phyloP scores from a whole-genome alignment of 2,329 filamentous ascomycete species.

The Fusarium staphyleae region DNA sequence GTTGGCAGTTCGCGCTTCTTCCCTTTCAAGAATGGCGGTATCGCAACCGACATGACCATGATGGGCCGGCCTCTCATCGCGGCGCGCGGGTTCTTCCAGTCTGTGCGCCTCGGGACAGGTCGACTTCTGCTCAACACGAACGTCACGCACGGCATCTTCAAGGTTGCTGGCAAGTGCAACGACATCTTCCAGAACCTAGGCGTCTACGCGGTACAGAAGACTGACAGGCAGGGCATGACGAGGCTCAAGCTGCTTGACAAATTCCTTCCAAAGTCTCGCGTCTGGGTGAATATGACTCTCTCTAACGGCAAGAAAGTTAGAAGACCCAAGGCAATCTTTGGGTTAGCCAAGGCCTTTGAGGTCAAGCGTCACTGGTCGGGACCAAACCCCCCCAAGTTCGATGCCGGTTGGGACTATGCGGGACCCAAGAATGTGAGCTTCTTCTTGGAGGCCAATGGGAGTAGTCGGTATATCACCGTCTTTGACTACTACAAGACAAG shows the following conservation, averaged over 20 bases:
- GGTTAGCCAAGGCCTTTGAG: conserved; percentile 40
- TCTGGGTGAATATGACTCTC: conserved; percentile 44
- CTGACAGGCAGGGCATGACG: conserved; percentile 9
- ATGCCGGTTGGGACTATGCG: conserved; percentile 37
- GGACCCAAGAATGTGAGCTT: conserved; percentile 47
- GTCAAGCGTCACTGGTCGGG: conserved; percentile 20
- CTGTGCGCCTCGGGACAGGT: conserved; percentile 60
- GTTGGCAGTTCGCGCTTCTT: conserved; percentile 60
- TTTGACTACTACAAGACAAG: conserved; percentile 54
- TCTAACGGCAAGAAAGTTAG: conserved; percentile 44
- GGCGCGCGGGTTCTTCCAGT: conserved; percentile 63
- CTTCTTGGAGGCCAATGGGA: conserved; percentile 39
- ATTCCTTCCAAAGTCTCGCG: conserved; percentile 50
- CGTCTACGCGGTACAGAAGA: conserved; percentile 18
- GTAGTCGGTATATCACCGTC: conserved; percentile 48
- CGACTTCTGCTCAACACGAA: conserved; percentile 63
- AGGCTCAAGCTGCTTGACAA: conserved; percentile 45
- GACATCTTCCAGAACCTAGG: conserved; percentile 44
- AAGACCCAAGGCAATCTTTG: conserved; percentile 42
- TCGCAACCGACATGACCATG: conserved; percentile 39
- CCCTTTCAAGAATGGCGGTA: conserved; percentile 46
- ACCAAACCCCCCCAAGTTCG: conserved; percentile 37
- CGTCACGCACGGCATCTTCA: conserved; percentile 62
- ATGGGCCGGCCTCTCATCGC: conserved; percentile 48
- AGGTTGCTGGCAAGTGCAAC: conserved; percentile 46